phyloP scores from a whole-genome alignment of 805 yeast genomes.

The Candida xyloterini region DNA sequence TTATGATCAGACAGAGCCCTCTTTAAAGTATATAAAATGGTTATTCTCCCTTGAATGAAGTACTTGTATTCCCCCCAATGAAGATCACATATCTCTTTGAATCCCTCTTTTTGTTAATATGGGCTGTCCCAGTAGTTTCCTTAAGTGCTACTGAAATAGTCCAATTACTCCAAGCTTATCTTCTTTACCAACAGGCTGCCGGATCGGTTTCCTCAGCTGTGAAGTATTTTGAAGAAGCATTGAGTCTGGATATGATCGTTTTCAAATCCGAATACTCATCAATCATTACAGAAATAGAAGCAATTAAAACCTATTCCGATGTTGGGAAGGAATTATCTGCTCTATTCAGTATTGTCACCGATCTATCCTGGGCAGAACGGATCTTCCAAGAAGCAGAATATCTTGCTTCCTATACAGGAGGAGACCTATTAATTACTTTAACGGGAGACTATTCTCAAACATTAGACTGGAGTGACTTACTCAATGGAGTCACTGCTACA shows the following conservation, averaged over 20 bases:
- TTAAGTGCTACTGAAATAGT: not conserved
- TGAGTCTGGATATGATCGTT: not conserved
- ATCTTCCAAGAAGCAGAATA: not conserved
- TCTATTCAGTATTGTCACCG: not conserved
- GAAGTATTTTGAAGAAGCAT: not conserved
- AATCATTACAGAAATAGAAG: not conserved
- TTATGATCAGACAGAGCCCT: no score
- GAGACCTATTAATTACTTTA: not conserved
- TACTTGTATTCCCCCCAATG: no score
- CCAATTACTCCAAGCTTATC: not conserved
- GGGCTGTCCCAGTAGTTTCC: not conserved
- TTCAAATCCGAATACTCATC: not conserved
- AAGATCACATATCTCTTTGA: no score
- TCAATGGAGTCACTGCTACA: not conserved
- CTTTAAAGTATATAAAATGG: no score
- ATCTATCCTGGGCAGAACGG: not conserved
- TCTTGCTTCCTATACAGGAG: not conserved
- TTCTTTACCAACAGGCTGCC: not conserved
- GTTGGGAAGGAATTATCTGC: not conserved
- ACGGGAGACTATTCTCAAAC: not conserved
- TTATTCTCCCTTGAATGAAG: no score
- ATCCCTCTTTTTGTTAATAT: no score
- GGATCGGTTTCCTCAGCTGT: not conserved
- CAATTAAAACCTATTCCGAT: not conserved
- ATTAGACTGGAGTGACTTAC: not conserved